phyloP scores from a whole-genome alignment of 768 basidiomycete genomes.

The Termitomyces sp. region DNA sequence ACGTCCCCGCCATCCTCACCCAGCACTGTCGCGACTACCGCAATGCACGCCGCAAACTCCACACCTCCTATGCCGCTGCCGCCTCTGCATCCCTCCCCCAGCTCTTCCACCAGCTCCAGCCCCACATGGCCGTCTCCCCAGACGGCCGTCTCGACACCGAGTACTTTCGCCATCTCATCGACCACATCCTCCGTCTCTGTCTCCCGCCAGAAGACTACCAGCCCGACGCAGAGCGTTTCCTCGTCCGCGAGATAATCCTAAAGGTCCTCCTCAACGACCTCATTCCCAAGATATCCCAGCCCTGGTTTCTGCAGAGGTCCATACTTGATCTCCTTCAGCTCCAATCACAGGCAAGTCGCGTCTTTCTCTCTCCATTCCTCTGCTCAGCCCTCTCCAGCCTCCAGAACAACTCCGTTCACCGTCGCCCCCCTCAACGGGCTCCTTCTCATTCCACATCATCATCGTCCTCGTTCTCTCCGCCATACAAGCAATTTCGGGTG shows the following conservation, averaged over 20 bases:
- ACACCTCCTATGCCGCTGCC: conserved; percentile 66
- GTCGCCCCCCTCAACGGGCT: conserved; percentile 18
- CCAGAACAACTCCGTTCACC: conserved; percentile 22
- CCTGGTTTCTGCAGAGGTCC: conserved; percentile 83
- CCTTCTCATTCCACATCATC: conserved; percentile 38
- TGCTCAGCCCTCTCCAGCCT: conserved; percentile 5
- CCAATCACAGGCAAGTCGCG: conserved; percentile 21
- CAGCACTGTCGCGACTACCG: conserved; percentile 81
- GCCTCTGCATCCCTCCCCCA: conserved; percentile 55
- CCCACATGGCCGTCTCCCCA: conserved; percentile 72
- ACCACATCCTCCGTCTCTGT: conserved; percentile 66
- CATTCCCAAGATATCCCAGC: conserved; percentile 67
- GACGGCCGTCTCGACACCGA: conserved; percentile 66
- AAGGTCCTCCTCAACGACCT: conserved; percentile 68
- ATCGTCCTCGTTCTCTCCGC: conserved; percentile 69
- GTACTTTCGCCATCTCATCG: conserved; percentile 76
- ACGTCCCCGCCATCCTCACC: conserved; percentile 59
- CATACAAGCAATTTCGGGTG: conserved; percentile 65
- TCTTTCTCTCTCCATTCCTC: background rate
- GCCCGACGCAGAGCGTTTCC: conserved; percentile 72
- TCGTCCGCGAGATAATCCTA: conserved; percentile 79
- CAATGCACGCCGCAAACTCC: conserved; percentile 52
- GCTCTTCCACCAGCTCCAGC: conserved; percentile 78
- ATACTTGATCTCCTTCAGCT: conserved; percentile 63
- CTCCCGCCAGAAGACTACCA: conserved; percentile 77